Evolutionary conservation across 148 eudicot species (phyloP).

Genomic region (Bassia scoparia): DNA sequence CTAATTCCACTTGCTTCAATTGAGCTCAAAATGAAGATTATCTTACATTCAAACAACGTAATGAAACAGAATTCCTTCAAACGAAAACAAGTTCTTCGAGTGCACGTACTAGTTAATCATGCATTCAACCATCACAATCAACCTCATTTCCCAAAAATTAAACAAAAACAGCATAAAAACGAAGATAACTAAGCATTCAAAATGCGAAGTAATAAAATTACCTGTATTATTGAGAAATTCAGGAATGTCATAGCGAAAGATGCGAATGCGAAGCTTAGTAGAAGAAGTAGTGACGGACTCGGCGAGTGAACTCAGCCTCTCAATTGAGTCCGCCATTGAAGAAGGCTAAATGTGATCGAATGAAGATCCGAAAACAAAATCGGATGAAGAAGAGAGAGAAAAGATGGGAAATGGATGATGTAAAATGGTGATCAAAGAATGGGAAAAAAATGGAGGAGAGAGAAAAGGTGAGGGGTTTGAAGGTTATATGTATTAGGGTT

Average conservation of each 20-base stretch:
- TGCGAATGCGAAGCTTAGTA: slow-evolving; percentile 43
- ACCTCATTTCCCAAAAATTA: not conserved
- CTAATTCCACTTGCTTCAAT: not conserved
- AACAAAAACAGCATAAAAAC: not conserved
- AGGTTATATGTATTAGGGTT: slow-evolving; percentile 19
- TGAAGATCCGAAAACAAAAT: not conserved
- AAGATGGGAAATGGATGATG: not conserved
- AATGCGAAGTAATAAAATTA: slow-evolving; percentile 1
- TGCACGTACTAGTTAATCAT: not conserved
- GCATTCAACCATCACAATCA: not conserved
- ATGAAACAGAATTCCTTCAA: not conserved
- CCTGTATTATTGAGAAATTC: slow-evolving; percentile 40
- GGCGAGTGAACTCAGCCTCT: slow-evolving; percentile 34
- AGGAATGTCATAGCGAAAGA: slow-evolving; percentile 53
- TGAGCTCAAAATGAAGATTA: not conserved
- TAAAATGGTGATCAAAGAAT: slow-evolving; percentile 11
- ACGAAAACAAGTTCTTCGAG: not conserved
- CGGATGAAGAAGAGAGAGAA: not conserved
- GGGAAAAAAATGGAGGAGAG: slow-evolving; percentile 14
- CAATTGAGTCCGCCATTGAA: slow-evolving; percentile 50
- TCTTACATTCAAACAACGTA: not conserved
- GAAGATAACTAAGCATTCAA: not conserved
- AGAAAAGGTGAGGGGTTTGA: not conserved
- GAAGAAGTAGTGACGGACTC: slow-evolving; percentile 46
- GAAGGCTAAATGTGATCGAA: not conserved